These are phyloP conservation scores for Yamadazyma aaseri DNA, from an alignment of 1,139 yeast genomes.

Conservation along the genomic window DNA sequence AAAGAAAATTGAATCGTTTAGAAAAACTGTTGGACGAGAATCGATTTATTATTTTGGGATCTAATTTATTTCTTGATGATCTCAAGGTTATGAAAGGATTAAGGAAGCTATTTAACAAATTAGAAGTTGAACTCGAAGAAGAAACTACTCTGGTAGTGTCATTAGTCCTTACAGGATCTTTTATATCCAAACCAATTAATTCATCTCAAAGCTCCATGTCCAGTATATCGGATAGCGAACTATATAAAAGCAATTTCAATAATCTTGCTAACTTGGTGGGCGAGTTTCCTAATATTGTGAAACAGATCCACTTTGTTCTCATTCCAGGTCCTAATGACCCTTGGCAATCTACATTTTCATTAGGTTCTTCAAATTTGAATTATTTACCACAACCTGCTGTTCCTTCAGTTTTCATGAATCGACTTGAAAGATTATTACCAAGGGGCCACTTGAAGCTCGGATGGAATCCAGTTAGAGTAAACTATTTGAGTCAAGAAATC, in stretches of 20 bases:
- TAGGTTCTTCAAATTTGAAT: constrained; percentile 59
- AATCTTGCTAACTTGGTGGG: constrained; percentile 57
- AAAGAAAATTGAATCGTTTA: constrained; percentile 50
- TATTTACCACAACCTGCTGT: constrained; percentile 70
- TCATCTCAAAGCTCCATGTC: constrained; percentile 42
- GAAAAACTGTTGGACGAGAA: constrained; percentile 60
- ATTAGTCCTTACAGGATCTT: constrained; percentile 52
- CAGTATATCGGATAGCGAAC: constrained; percentile 44
- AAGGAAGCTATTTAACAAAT: constrained; percentile 51
- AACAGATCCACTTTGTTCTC: constrained; percentile 52
- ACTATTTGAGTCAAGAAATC: constrained; percentile 81
- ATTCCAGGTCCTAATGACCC: constrained; percentile 93
- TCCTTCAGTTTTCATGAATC: constrained; percentile 67
- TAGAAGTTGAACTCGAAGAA: constrained; percentile 43
- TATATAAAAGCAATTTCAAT: constrained; percentile 75
- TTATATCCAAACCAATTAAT: constrained; percentile 61
- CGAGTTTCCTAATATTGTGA: constrained; percentile 31
- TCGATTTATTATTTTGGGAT: constrained; percentile 67
- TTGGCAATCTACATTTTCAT: constrained; percentile 74
- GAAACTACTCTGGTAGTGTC: constrained; percentile 50
- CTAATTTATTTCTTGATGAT: constrained; percentile 68
- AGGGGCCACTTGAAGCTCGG: constrained; percentile 49
- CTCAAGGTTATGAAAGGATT: constrained; percentile 57
- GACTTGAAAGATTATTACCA: constrained; percentile 63
- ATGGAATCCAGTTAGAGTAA: constrained; percentile 82